Conservation (phyloP, 805 yeast species). For the Metschnikowia hibisci region DNA sequence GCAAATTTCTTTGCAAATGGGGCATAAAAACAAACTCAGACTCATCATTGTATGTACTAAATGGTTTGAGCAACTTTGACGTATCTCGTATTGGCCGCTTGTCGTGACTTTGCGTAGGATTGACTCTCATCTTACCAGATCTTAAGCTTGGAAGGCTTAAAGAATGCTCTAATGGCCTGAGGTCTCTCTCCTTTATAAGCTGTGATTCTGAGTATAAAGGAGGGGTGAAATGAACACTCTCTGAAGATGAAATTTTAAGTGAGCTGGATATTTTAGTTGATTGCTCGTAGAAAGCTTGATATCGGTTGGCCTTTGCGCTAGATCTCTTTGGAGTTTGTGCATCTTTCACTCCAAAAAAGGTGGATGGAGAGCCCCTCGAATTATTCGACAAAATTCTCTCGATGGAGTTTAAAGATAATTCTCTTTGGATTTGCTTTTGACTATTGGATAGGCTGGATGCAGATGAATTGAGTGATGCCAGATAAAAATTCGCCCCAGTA, state of each 20-base stretch:
- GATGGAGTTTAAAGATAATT: slow-evolving; percentile 14
- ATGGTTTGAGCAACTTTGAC: background rate
- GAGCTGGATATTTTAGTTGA: slow-evolving; percentile 43
- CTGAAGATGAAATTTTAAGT: slow-evolving; percentile 33
- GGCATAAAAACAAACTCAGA: background rate
- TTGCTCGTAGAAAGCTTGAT: slow-evolving; percentile 47
- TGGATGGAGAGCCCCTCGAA: slow-evolving; percentile 26
- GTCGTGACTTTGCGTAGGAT: background rate
- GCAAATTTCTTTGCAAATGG: background rate
- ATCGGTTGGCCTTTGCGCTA: slow-evolving; percentile 44
- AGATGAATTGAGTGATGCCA: slow-evolving; percentile 33
- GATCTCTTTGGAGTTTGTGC: slow-evolving; percentile 28
- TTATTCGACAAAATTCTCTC: slow-evolving; percentile 35
- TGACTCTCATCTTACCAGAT: background rate
- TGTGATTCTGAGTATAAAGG: background rate
- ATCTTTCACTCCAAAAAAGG: slow-evolving; percentile 5
- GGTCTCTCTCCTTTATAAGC: background rate
- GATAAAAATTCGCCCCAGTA: background rate
- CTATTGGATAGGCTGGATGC: slow-evolving; percentile 27
- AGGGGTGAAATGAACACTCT: slow-evolving; percentile 21
- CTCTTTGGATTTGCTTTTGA: background rate
- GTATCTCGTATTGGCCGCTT: background rate
- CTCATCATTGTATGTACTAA: background rate
- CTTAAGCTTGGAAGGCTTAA: slow-evolving; percentile 22
- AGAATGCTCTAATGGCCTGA: slow-evolving; percentile 18